Evolutionary conservation across 345 rosid genomes (phyloP), one percentile per base, ranked within the genome.

Genomic region (Eucalyptus virginea): DNA sequence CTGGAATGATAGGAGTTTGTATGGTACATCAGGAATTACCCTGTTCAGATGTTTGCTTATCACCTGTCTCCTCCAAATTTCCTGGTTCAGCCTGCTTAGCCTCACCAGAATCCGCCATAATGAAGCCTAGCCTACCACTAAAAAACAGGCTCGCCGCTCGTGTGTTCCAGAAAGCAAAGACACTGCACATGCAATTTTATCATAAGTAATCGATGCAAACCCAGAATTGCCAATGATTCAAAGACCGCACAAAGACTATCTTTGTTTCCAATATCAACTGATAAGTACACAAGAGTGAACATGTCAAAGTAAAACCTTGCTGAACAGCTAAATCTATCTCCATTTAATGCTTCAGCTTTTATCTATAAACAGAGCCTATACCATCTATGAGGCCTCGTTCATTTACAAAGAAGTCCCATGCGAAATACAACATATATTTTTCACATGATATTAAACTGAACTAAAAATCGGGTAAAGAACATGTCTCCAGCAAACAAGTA

Each of bases 51-150:
- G 90, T 81, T 88, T 93, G 94, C 42, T 48, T 51, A 8, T 88
- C 89, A 88, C 86, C 23, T 26, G 86, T 40, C 58, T 88, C 58
- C 56, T 88, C 89, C 86, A 37, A 40, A 50, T 88, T 62, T 88
- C 86, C 86, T 69, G 58, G 28, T 8, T 88, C 89, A 48, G 45
- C 85, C 81, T 32, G 60, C 85, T 67, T 34, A 87, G 92, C 88
- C 40, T 94, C 94, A 40, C 88, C 93, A 32, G 94, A 92, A 69
- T 94, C 94, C 6, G 93, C 91, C 97, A 95, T 94, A 23, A 24
- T 12, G 48, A 40, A 87, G 18, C 85, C 85, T 77, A 11, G 30
- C 30, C 85, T 40, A 42, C 47, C 28, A 23, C 28, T 77, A 6
- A 37, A 77, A 77, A 40, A 21, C 47, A 21, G 47, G 47, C 85